Conservation (phyloP, 164 flowering plant genomes). For the Santalum album region DNA sequence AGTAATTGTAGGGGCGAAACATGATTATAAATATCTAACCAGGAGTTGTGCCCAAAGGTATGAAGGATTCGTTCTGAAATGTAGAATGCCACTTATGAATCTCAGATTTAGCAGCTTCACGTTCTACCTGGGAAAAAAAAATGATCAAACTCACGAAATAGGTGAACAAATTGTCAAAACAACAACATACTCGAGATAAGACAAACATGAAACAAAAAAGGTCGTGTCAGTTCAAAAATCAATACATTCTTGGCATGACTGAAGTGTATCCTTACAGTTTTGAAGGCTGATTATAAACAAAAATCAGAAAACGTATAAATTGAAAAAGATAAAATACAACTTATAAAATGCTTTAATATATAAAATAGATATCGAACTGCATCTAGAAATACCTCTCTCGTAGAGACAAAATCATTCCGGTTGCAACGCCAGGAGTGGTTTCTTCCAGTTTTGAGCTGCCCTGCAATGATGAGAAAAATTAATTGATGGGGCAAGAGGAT, state of each 20-base stretch:
- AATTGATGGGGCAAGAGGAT: too few relatives aligned
- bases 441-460: conserved; percentile 59
- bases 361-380: too few relatives aligned
- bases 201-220: background rate
- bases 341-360: background rate
- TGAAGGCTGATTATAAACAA: conserved; percentile 59
- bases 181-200: background rate
- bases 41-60: conserved; percentile 50
- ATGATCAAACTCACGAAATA: conserved; percentile 2
- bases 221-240: background rate
- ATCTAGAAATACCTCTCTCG: conserved; percentile 66
- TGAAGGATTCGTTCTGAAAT: conserved; percentile 65
- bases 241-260: conserved; percentile 64
- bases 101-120: conserved; percentile 75
- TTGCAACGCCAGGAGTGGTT: conserved; percentile 87
- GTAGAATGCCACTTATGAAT: conserved; percentile 86
- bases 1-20: too few relatives aligned
- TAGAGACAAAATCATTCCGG: conserved; percentile 90
- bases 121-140: conserved; percentile 55
- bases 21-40: conserved; percentile 50
- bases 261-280: conserved; percentile 64
- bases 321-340: background rate
- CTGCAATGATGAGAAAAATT: too few relatives aligned
- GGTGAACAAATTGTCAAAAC: too few relatives aligned
- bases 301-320: conserved; percentile 5